Base-by-base conservation (phyloP, 1,284 basidiomycete genomes). In the Golubevia sp. region DNA sequence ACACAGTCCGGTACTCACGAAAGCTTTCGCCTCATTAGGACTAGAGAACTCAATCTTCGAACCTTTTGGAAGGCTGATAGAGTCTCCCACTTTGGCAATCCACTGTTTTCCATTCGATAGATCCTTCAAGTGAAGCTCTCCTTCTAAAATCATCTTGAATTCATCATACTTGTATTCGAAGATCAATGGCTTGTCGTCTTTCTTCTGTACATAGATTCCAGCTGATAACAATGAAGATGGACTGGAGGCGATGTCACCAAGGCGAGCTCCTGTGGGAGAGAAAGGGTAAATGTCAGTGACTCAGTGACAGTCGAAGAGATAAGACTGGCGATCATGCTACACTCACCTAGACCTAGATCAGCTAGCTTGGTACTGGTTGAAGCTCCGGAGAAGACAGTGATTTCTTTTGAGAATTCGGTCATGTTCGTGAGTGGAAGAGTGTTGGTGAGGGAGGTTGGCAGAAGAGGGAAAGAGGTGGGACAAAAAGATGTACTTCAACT, bases 71-170 rank as follows among this genome's bases (percentile, higher is more conserved):
- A 66, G 63, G 55, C 65, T 66, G 49, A 66, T 24, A 1, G 65
- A 62, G 20, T 66, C 63, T 20, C 64, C 64, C 15, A 25, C 30
- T 21, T 65, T 66, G 18, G 63, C 64, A 24, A 54, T 27, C 26
- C 63, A 26, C 1, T 23, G 15, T 2, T 51, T 49, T 50, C 64
- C 64, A 20, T 56, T 66, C 2, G 23, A 24, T 20, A 59, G n/a
- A 21, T 66, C 63, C 27, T 59, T 66, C 58, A 66, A 44, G 55
- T 65, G 63, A 15, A 66, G 56, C n/a, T 66, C 63, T 23, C 64
- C 64, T 23, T 66, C 64, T 44, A 66, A 34, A 51, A 66, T 52
- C 21, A 66, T 56, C 49, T 66, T 66, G 38, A 66, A 23, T 44
- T 66, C 64, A 30, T 66, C 64, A 27, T 66, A 54, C 59, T 53